phyloP scores from a whole-genome alignment of 352 stramenopile genomes.

The Phytophthora pisi region DNA sequence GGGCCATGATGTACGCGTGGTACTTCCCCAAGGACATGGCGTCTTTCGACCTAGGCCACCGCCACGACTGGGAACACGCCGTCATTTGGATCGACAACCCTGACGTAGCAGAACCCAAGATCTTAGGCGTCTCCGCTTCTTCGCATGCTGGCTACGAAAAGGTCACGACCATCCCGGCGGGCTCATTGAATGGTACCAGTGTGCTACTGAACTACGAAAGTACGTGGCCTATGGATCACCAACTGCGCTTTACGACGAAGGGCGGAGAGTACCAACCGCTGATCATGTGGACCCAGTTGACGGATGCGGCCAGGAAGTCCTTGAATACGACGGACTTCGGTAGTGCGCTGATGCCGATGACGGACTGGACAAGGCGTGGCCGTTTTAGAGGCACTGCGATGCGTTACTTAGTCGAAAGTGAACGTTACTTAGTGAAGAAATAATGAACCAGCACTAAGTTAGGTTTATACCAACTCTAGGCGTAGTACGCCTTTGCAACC shows the following conservation, averaged over 20 bases:
- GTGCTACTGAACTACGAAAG: constrained; percentile 13
- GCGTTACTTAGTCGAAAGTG: no score
- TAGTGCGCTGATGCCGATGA: constrained; percentile 28
- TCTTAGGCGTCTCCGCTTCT: constrained; percentile 11
- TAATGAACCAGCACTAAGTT: no score
- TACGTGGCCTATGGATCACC: constrained; percentile 7
- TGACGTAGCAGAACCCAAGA: constrained; percentile 2
- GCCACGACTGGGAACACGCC: constrained; percentile 50
- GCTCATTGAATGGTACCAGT: background rate
- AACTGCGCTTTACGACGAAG: constrained; percentile 12
- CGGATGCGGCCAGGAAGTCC: constrained; percentile 10
- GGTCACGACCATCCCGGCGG: background rate
- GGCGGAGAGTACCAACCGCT: constrained; percentile 19
- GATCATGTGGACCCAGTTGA: constrained; percentile 24
- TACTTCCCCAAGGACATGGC: constrained; percentile 54
- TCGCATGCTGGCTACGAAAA: constrained; percentile 9
- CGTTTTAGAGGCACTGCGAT: background rate
- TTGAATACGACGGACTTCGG: constrained; percentile 32
- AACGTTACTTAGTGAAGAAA: no score
- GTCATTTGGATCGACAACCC: constrained; percentile 46
- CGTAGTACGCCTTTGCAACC: constrained; percentile 17
- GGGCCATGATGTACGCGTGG: constrained; percentile 44
- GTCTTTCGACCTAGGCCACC: constrained; percentile 33
- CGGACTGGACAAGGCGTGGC: constrained; percentile 22
- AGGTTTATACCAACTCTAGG: background rate